Evolutionary conservation across 495 filamentous ascomycete genomes (phyloP).

Genomic region (Letharia columbiana): DNA sequence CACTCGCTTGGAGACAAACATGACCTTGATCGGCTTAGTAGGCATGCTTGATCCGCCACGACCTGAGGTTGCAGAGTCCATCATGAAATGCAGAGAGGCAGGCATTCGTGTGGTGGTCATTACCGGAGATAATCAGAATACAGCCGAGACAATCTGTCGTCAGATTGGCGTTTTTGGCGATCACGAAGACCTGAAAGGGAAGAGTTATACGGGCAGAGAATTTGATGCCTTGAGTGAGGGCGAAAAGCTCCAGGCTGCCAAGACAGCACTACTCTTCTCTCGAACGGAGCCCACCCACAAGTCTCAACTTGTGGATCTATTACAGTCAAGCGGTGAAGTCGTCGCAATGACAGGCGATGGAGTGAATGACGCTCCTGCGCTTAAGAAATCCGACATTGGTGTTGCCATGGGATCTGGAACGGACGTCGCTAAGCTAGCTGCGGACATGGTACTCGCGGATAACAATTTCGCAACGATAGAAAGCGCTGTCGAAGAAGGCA

Average conservation of each 20-base stretch:
- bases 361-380: conserved; percentile 95
- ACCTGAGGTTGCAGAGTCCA: conserved; percentile 80
- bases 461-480: conserved; percentile 99
- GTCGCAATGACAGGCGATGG: conserved; percentile 99
- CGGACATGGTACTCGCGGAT: conserved; percentile 98
- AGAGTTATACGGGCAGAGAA: conserved; percentile 91
- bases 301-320: conserved; percentile 88
- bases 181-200: conserved; percentile 74
- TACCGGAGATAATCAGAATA: conserved; percentile 95
- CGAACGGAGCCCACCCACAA: conserved; percentile 94
- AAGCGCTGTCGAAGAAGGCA: conserved; percentile 90
- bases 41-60: conserved; percentile 97
- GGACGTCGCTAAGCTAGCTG: conserved; percentile 91
- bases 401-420: conserved; percentile 99
- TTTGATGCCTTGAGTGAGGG: conserved; percentile 76
- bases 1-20: conserved; percentile 74
- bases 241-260: conserved; percentile 75
- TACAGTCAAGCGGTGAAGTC: conserved; percentile 87
- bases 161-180: conserved; percentile 89
- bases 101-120: conserved; percentile 97
- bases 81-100: conserved; percentile 79
- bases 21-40: conserved; percentile 89
- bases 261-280: conserved; percentile 87
- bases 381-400: conserved; percentile 98
- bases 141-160: conserved; percentile 93